phyloP scores from a whole-genome alignment of 1,139 yeast genomes.

The Arxiozyma heterogenica region DNA sequence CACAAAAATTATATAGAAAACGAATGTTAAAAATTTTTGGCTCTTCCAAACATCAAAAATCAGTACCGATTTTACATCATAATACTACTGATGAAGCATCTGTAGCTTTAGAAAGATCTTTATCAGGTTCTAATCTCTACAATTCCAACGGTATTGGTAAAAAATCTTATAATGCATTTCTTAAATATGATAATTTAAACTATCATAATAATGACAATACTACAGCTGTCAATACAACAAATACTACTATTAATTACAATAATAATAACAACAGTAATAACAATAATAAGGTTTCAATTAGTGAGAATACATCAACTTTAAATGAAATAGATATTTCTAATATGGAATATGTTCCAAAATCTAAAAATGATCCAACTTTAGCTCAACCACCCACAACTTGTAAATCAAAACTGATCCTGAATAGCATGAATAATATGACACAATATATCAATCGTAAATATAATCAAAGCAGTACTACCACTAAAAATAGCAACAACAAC shows the following conservation, averaged over 20 bases:
- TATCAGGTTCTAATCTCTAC: conserved; percentile 5
- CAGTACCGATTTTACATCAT: not conserved
- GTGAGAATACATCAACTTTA: not conserved
- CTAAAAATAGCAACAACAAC: too few species aligned
- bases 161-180: conserved; percentile 21
- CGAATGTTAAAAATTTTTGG: conserved; percentile 28
- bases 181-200: conserved; percentile 11
- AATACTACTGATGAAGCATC: conserved; percentile 1
- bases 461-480: not conserved
- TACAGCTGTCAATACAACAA: not conserved
- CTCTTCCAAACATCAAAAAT: conserved; percentile 12
- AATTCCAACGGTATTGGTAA: conserved; percentile 8
- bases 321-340: not conserved
- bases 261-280: too few species aligned
- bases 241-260: not conserved
- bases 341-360: conserved; percentile 20
- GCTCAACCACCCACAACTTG: conserved; percentile 10
- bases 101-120: conserved; percentile 4
- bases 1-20: conserved; percentile 21
- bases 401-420: not conserved
- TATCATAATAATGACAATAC: not conserved
- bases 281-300: not conserved
- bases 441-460: not conserved
- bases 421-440: not conserved
- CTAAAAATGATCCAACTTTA: conserved; percentile 14